These are phyloP conservation scores for Alternaria dauci DNA, from an alignment of 2,329 filamentous ascomycete species.

Conservation along the genomic window DNA sequence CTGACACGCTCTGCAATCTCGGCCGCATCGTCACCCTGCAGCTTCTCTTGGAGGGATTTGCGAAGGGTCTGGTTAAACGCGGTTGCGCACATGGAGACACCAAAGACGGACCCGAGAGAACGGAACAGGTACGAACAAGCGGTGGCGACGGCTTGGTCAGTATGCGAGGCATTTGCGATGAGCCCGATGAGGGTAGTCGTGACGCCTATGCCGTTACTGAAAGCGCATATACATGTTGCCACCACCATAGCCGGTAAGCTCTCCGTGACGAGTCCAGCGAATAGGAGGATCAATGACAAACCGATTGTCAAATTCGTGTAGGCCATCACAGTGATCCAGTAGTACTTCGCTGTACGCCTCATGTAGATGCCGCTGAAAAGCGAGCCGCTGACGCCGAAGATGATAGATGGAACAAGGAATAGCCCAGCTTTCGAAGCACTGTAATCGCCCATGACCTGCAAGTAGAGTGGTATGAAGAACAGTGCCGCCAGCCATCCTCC, in stretches of 20 bases:
- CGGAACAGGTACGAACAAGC: conserved; percentile 85
- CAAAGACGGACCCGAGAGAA: conserved; percentile 71
- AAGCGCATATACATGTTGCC: conserved; percentile 64
- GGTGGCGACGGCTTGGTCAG: conserved; percentile 77
- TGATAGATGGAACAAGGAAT: conserved; percentile 71
- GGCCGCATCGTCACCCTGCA: conserved; percentile 67
- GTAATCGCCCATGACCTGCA: conserved; percentile 74
- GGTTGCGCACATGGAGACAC: conserved; percentile 74
- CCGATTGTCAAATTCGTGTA: conserved; percentile 65
- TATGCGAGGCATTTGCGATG: conserved; percentile 71
- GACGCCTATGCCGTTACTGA: conserved; percentile 68
- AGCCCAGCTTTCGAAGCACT: conserved; percentile 71
- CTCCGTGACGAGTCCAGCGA: conserved; percentile 61
- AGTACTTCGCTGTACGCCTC: conserved; percentile 75
- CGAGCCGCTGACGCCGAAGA: conserved; percentile 69
- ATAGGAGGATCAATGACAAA: conserved; percentile 64
- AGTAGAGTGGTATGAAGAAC: conserved; percentile 81
- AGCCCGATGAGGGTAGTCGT: conserved; percentile 76
- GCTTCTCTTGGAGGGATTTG: conserved; percentile 60
- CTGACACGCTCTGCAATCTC: conserved; percentile 74
- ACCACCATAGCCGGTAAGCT: conserved; percentile 63
- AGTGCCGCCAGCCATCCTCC: conserved; percentile 66
- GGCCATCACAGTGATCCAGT: conserved; percentile 69
- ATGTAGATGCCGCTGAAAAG: conserved; percentile 72
- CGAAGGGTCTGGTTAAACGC: conserved; percentile 75